These are phyloP conservation scores for Brasenia schreberi DNA, from an alignment of 164 flowering plant species.

Conservation along the genomic window DNA sequence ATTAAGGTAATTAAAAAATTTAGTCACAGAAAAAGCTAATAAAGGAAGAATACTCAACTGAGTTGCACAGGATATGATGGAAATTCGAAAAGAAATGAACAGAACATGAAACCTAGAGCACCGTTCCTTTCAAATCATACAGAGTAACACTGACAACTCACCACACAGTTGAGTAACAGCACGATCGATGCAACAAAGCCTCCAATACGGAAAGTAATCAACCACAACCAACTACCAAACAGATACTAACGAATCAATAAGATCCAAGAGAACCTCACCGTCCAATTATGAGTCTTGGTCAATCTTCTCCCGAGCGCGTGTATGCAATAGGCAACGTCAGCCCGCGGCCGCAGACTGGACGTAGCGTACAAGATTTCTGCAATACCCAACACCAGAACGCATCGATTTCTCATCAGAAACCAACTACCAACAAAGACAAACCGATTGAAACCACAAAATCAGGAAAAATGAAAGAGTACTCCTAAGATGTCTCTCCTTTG, in stretches of 20 bases:
- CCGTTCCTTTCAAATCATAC: too few relatives aligned
- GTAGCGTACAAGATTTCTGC: constrained; percentile 74
- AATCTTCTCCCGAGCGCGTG: constrained; percentile 72
- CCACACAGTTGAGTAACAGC: too few relatives aligned
- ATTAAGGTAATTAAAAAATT: too few relatives aligned
- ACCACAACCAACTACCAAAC: too few relatives aligned
- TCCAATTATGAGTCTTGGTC: constrained; percentile 93
- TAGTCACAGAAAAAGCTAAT: too few relatives aligned
- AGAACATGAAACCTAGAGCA: too few relatives aligned
- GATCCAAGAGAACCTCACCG: constrained; percentile 28
- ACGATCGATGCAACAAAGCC: too few relatives aligned
- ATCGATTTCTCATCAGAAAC: background rate
- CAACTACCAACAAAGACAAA: background rate
- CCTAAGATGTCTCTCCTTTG: constrained; percentile 86
- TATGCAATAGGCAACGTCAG: constrained; percentile 91
- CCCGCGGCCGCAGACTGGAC: constrained; percentile 78
- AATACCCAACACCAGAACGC: constrained; percentile 2
- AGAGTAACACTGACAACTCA: too few relatives aligned
- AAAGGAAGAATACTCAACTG: too few relatives aligned
- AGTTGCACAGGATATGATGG: too few relatives aligned
- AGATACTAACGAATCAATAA: background rate
- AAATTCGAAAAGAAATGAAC: too few relatives aligned
- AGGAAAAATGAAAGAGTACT: constrained; percentile 23
- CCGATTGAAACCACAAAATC: background rate
- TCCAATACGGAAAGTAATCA: too few relatives aligned